phyloP scores from a whole-genome alignment of 2,329 filamentous ascomycete species.

The Arthroderma sp. region DNA sequence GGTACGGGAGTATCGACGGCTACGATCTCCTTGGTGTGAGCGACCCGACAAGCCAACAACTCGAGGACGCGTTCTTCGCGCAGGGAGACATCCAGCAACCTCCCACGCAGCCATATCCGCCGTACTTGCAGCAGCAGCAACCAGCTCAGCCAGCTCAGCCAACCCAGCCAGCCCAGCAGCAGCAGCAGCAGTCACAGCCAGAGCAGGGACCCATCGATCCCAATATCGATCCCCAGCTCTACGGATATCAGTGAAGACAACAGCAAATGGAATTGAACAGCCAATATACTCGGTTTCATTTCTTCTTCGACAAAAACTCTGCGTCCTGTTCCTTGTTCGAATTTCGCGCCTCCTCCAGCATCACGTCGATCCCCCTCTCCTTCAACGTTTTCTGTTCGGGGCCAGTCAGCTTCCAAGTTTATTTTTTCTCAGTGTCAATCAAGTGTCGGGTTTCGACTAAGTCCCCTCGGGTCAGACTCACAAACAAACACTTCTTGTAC shows the following conservation, averaged over 20 bases:
- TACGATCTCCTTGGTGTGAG: neutral
- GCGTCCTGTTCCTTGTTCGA: conserved; percentile 80
- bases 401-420: conserved; percentile 2
- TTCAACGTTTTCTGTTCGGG: conserved; percentile 78
- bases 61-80: neutral
- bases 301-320: conserved; percentile 3
- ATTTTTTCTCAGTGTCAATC: neutral
- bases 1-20: neutral
- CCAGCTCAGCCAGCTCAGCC: neutral
- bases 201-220: neutral
- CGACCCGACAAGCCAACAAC: neutral
- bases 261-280: neutral
- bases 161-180: neutral
- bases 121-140: neutral
- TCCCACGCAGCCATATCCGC: neutral
- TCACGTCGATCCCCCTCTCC: conserved; percentile 79
- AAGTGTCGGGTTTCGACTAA: neutral
- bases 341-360: conserved; percentile 81
- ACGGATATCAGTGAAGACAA: conserved; percentile 4
- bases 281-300: neutral
- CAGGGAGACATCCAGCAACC: neutral
- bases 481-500: conserved; percentile 76
- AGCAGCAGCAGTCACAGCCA: neutral
- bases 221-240: neutral
- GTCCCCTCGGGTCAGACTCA: conserved; percentile 36